Evolutionary conservation across 805 yeast species (phyloP).

Genomic region (Yamadazyma phyllophila): DNA sequence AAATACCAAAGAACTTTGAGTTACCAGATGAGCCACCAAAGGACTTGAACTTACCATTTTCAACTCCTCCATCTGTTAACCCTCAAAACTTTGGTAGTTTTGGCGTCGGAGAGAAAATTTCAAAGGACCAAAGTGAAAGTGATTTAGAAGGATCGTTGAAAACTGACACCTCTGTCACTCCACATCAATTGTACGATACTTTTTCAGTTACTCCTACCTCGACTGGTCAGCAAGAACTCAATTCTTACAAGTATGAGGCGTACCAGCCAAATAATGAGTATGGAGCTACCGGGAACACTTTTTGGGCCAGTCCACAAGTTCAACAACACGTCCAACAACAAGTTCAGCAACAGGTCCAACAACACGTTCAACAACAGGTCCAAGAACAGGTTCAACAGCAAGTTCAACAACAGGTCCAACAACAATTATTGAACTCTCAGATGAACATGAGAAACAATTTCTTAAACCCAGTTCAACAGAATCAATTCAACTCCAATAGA

Average conservation of each 20-base stretch:
- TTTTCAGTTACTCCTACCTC: constrained; percentile 6
- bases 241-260: neutral
- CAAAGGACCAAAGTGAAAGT: constrained; percentile 12
- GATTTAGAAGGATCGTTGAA: constrained; percentile 13
- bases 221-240: constrained; percentile 3
- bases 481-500: constrained; percentile 8
- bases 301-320: constrained; percentile 9
- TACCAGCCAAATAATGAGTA: constrained; percentile 4
- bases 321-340: constrained; percentile 14
- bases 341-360: constrained; percentile 13
- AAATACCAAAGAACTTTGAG: constrained; percentile 17
- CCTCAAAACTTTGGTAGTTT: constrained; percentile 7
- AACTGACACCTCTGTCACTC: constrained; percentile 8
- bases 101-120: neutral
- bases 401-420: constrained; percentile 13
- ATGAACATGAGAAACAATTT: constrained; percentile 10
- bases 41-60: constrained; percentile 20
- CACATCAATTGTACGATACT: constrained; percentile 3
- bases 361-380: constrained; percentile 13
- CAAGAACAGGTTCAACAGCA: constrained; percentile 13
- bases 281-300: constrained; percentile 1
- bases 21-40: constrained; percentile 15
- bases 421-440: constrained; percentile 8
- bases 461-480: constrained; percentile 11
- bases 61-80: constrained; percentile 10